Evolutionary conservation across 495 filamentous ascomycete species (phyloP), one percentile per base, ranked within the genome.

Genomic region (Aspergillus haitiensis): DNA sequence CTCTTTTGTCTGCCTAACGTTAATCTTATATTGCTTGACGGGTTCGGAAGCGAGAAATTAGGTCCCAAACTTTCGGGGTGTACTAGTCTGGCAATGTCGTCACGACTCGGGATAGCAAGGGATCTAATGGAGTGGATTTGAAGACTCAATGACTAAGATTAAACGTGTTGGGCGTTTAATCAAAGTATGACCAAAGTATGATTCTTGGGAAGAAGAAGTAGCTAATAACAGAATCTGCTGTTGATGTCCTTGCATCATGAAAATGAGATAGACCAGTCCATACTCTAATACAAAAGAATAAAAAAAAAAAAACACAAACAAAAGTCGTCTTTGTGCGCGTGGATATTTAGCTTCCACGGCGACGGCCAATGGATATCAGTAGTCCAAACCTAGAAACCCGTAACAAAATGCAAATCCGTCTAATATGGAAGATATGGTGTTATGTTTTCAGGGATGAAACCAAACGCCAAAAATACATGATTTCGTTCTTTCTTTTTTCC

Each of bases 341-440:
- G 16, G 44, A 21, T 18, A 47, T 47, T 16, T 9, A 18, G 5
- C 10, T 56, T 45, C 61, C 56, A 59, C 27, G 44, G 44, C 44
- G 16, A 47, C 44, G 44, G 45, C 62, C 55, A 54, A 67, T 62
- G 71, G 71, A 73, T 73, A 73, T 73, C 71, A 72, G 55, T 65
- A 72, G 64, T 67, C 62, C 62, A 59, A 64, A 63, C 46, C 52
- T 56, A 45, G 50, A 59, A 62, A 56, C 32, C 46, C 55, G 40
- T 58, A 58, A 49, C 55, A 47, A 18, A 18, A 58, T 50, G 45
- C 34, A 37, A 50, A 34, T 12, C 16, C 48, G 55, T 58, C 55
- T 57, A 58, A 58, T 46, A 50, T 58, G 45, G 46, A 45, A 49
- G 18, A 58, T 48, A 46, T 27, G 36, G 40, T 35, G 37, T 40